Evolutionary conservation across 305 asterid genomes (phyloP), one percentile per base, ranked within the genome.

Genomic region (Solanum aculeatissimum): DNA sequence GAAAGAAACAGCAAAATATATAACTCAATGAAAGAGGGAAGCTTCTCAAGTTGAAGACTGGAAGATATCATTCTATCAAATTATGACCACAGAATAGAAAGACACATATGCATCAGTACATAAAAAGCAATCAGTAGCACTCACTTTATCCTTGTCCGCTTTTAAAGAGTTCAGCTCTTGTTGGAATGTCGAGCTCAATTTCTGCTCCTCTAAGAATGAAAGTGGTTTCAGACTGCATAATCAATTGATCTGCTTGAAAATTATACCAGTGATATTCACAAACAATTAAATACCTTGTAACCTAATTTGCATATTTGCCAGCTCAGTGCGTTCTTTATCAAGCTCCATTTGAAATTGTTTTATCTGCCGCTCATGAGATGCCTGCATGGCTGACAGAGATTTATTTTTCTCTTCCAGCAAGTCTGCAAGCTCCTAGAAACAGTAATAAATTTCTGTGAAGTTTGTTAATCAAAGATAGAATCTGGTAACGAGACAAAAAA

Each of bases 371-470:
- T 92, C 98, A 86, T 92, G 93, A 80, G 91, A 87, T 66, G 91
- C 92, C 90, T 95, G 97, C 88, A 91, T 85, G 83, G 88, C 86
- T 65, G 92, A 86, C 83, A 90, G 87, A 80, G 97, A 90, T 86
- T 89, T 90, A 89, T 68, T 89, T 85, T 92, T 93, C 84, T 93
- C 98, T 84, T 92, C 98, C 86, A 89, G 86, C 80, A 91, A 88
- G 88, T 92, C 94, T 86, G 92, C 85, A 87, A 92, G 89, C 90
- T 97, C 99, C 99, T 95, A 93, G 88, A 93, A 89, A 88, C 87
- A 93, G 88, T 85, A 87, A 85, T 83, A 92, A 81, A 88, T 90
- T 88, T 81, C 86, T 84, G 87, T 90, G 88, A 87, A 89, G 87
- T 86, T 89, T 86, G 85, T 85, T 86, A 83, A 85, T 82, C 65